These are phyloP conservation scores for Vitis hybrid DNA, from an alignment of 177 flowering plant genomes.

Conservation along the genomic window DNA sequence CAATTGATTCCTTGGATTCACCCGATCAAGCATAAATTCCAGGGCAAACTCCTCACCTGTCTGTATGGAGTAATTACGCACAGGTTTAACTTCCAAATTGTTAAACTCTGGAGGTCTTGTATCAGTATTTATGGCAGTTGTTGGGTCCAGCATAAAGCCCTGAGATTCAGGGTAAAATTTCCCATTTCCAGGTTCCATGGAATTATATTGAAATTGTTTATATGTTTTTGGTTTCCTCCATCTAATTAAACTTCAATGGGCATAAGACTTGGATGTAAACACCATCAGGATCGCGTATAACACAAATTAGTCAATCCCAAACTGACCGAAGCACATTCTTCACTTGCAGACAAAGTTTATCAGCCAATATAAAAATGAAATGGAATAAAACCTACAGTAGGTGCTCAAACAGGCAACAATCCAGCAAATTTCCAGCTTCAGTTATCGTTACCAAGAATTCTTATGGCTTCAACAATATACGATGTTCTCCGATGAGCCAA, in stretches of 20 bases:
- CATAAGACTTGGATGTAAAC: slow-evolving; percentile 6
- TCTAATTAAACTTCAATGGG: slow-evolving; percentile 8
- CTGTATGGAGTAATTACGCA: slow-evolving; percentile 76
- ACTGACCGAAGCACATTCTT: neutral
- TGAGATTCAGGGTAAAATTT: slow-evolving; percentile 41
- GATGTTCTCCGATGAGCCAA: neutral
- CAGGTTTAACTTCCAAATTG: slow-evolving; percentile 52
- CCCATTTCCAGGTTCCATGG: slow-evolving; percentile 44
- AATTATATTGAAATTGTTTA: slow-evolving; percentile 21
- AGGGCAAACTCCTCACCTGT: slow-evolving; percentile 96
- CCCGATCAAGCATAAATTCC: slow-evolving; percentile 86
- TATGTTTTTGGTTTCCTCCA: slow-evolving; percentile 18
- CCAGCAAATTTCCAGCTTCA: slow-evolving; percentile 7
- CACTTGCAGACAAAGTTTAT: neutral
- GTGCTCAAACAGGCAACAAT: slow-evolving; percentile 6
- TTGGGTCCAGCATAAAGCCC: slow-evolving; percentile 39
- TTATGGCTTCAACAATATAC: neutral
- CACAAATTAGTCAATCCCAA: slow-evolving; percentile 2
- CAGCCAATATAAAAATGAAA: neutral
- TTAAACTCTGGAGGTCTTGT: slow-evolving; percentile 46
- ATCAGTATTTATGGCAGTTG: slow-evolving; percentile 34
- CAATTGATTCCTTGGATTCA: slow-evolving; percentile 43
- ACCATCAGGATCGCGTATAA: neutral
- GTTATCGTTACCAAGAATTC: slow-evolving; percentile 3
- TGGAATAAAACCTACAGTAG: neutral